A percentile compares a stretch with the other conserved stretches of the same genome.
phyloP scores from a whole-genome alignment of 2,329 filamentous ascomycete genomes.

The Septoria linicola region DNA sequence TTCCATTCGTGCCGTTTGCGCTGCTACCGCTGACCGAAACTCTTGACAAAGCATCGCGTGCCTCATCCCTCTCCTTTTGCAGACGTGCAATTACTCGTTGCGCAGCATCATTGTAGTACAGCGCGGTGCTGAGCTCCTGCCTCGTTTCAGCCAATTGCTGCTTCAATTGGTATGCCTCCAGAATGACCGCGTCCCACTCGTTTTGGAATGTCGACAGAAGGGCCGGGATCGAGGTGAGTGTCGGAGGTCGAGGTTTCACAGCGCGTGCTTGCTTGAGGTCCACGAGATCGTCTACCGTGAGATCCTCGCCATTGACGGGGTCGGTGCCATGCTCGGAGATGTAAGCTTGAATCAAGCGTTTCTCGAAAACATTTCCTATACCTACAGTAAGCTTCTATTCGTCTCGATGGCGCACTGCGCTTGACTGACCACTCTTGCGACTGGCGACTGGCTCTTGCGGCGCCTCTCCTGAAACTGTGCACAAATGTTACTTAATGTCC shows the following conservation, averaged over 20 bases:
- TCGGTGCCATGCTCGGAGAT: constrained; percentile 92
- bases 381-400: constrained; percentile 39
- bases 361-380: constrained; percentile 86
- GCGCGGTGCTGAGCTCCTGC: constrained; percentile 86
- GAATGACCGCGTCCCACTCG: constrained; percentile 91
- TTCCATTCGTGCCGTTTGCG: constrained; percentile 41
- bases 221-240: constrained; percentile 92
- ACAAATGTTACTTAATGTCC: constrained; percentile 23
- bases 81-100: constrained; percentile 88
- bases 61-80: constrained; percentile 89
- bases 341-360: constrained; percentile 90
- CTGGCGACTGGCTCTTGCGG: constrained; percentile 93
- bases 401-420: constrained; percentile 17
- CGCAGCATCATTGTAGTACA: constrained; percentile 98
- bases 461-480: constrained; percentile 87
- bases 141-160: constrained; percentile 86
- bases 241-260: constrained; percentile 85
- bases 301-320: constrained; percentile 81
- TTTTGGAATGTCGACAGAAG: constrained; percentile 94
- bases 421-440: constrained; percentile 76
- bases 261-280: constrained; percentile 79
- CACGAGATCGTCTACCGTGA: constrained; percentile 80
- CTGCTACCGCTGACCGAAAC: constrained; percentile 68
- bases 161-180: constrained; percentile 88
- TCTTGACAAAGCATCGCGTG: constrained; percentile 81